Base-by-base conservation (phyloP, 2,329 filamentous ascomycete genomes). In the Neopestalotiopsis clavispora region DNA sequence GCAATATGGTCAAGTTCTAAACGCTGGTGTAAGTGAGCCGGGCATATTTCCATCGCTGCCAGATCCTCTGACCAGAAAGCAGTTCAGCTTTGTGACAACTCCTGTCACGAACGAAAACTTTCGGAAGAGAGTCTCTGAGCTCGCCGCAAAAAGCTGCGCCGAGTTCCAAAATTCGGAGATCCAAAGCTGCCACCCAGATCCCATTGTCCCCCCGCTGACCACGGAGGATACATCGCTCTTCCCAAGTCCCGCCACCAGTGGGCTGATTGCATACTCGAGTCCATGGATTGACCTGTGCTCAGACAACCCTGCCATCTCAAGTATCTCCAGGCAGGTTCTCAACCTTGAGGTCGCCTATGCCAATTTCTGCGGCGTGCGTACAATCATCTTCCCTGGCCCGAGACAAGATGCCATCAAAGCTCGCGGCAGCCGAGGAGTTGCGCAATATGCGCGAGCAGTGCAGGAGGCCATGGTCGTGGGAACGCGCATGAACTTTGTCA, bases 321-420 rank as follows among this genome's bases (percentile, higher is more conserved):
- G 93, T 78, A 87, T 98, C 69, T 98, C 95, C 45, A 90, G 93
- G 59, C 95, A 98, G 81, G 92, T 97, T 6, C 85, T 99, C 71
- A 94, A 94, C 78, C 86, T 97, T 52, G 96, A 99, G 79, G 88
- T 98, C 62, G 93, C 94, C 63, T 99, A 98, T 81, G 96, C 97
- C 72, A 95, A 94, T 71, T 99, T 98, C 81, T 98, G 94, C 76
- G 97, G 97, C 45, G 88, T 96, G 62, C 90, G 91, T 68, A 97
- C 92, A 80, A 86, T 98, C 69, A 84, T 98, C 65, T 85, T 99
- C 38, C 90, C 92, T 1, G 94, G 94, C 0, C 96, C 96, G 3
- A 87, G 88, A 72, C 82, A 89, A 14, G 88, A 91, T 72, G 85
- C 89, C 68, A 85, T 86, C 68, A 85, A 84, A 67, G 78, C 84